phyloP scores from a whole-genome alignment of 78 protist genomes.

The Chrysochromulina tobinii region DNA sequence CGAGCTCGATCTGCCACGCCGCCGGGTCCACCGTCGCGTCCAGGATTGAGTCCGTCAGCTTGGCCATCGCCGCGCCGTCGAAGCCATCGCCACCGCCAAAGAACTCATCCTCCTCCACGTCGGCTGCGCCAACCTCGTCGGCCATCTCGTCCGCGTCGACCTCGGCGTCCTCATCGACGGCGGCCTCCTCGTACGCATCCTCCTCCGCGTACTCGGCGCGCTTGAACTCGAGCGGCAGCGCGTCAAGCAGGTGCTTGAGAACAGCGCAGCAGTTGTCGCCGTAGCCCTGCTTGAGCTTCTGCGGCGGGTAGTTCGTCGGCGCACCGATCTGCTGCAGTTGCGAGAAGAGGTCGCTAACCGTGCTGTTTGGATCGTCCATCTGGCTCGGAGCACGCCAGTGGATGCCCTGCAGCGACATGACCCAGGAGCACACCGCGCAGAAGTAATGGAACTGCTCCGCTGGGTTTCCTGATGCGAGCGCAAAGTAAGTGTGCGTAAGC shows the following conservation, averaged over 20 bases:
- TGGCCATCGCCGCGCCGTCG: not conserved
- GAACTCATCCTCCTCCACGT: not conserved
- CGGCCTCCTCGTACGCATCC: constrained; percentile 10
- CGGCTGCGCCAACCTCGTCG: not conserved
- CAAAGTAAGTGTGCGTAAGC: constrained; percentile 11
- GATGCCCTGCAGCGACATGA: not conserved
- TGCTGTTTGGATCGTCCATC: constrained; percentile 9
- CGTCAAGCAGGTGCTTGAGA: not conserved
- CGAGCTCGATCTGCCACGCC: constrained; percentile 16
- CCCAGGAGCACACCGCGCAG: not conserved
- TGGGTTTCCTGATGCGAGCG: not conserved
- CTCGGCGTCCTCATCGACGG: not conserved
- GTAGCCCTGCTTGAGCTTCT: not conserved
- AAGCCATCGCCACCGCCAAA: not conserved
- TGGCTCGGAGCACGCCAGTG: not conserved
- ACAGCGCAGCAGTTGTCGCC: constrained; percentile 4
- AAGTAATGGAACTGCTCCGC: constrained; percentile 17
- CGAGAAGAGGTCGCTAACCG: not conserved
- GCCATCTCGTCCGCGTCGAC: not conserved
- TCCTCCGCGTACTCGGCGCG: not conserved
- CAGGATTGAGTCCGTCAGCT: not conserved
- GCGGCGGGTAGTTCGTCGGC: not conserved
- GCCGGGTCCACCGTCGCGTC: not conserved
- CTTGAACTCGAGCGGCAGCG: not conserved
- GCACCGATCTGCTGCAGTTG: constrained; percentile 13